phyloP scores from a whole-genome alignment of 2,329 filamentous ascomycete genomes.

The Colletotrichum horii region DNA sequence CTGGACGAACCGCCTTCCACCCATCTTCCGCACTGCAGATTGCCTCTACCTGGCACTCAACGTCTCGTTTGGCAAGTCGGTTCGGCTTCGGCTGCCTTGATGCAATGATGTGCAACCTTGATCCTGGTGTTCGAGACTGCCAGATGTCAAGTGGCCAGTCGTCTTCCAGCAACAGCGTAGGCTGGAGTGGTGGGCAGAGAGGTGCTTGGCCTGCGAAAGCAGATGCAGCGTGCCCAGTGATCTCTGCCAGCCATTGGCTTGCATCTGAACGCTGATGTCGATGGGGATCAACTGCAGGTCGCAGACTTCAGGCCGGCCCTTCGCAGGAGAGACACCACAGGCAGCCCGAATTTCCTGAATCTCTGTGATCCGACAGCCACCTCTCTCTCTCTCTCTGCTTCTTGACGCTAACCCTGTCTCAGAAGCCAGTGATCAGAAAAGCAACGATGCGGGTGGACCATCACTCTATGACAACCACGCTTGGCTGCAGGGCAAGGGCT shows the following conservation, averaged over 20 bases:
- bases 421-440: slow-evolving; percentile 19
- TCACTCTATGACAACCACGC: slow-evolving; percentile 21
- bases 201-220: not conserved
- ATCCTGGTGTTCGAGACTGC: not conserved
- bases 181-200: not conserved
- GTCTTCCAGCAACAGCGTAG: not conserved
- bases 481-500: slow-evolving; percentile 21
- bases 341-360: slow-evolving; percentile 8
- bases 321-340: slow-evolving; percentile 15
- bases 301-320: slow-evolving; percentile 5
- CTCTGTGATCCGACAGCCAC: not conserved
- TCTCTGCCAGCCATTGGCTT: not conserved
- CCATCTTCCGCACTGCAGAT: not conserved
- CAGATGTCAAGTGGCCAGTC: not conserved
- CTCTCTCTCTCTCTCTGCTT: not conserved
- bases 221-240: not conserved
- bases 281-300: slow-evolving; percentile 7
- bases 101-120: slow-evolving; percentile 1
- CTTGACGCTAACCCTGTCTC: slow-evolving; percentile 23
- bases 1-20: not conserved
- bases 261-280: not conserved
- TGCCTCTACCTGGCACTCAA: not conserved
- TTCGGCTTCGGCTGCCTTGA: not conserved
- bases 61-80: not conserved
- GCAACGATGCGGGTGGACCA: slow-evolving; percentile 16